Conservation (phyloP, 129 eudicot genomes). For the Tagetes erecta region DNA sequence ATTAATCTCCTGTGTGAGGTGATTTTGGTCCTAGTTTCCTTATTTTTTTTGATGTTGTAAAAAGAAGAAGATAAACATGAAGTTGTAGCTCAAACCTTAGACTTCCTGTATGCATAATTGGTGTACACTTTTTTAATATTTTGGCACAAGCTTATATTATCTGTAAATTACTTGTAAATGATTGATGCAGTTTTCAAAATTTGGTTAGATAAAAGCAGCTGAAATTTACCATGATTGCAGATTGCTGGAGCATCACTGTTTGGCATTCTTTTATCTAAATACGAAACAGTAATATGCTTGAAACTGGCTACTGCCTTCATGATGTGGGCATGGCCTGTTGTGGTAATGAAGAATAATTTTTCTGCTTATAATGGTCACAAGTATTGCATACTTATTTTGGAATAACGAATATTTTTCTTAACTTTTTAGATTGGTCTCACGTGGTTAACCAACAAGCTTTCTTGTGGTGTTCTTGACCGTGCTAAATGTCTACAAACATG, state of each 20-base stretch:
- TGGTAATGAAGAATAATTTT: constrained; percentile 46
- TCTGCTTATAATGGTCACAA: constrained; percentile 1
- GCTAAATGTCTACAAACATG: constrained; percentile 55
- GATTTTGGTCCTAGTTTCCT: constrained; percentile 17
- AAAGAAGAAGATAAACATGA: not conserved
- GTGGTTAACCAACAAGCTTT: constrained; percentile 89
- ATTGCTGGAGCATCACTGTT: constrained; percentile 95
- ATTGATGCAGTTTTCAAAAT: not conserved
- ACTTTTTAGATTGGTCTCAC: constrained; percentile 63
- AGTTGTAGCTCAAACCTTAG: not conserved
- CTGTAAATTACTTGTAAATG: not conserved
- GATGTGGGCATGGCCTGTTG: constrained; percentile 84
- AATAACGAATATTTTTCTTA: constrained; percentile 22
- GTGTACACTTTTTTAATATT: not conserved
- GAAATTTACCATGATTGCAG: constrained; percentile 43
- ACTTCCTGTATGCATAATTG: not conserved
- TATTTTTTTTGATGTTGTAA: not conserved
- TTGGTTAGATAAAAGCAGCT: constrained; percentile 7
- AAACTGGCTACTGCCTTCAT: constrained; percentile 81
- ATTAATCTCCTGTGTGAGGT: constrained; percentile 98
- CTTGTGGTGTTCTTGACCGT: constrained; percentile 90
- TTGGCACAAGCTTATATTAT: constrained; percentile 5
- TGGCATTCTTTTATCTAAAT: constrained; percentile 78
- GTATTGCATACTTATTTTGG: not conserved
- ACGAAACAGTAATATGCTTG: constrained; percentile 78